Percentiles rank a stretch among this genome's conserved stretches.
Evolutionary conservation across 176 grass and related monocot species (phyloP).

Genomic region (Eragrostis nindensis): DNA sequence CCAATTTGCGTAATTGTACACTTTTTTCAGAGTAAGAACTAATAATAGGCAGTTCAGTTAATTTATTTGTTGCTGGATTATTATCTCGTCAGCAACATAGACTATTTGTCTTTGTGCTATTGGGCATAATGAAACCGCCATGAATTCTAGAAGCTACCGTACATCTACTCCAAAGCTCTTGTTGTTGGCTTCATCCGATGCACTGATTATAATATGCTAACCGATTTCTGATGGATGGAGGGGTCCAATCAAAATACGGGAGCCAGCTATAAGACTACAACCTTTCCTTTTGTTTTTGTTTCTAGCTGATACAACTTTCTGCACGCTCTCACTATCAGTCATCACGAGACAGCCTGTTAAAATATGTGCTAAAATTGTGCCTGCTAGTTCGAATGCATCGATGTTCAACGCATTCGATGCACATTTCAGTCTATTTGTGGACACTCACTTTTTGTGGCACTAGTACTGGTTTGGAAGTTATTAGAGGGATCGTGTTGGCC

Average conservation of each 20-base stretch:
- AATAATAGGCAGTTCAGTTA: neutral
- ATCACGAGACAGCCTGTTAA: slow-evolving; percentile 23
- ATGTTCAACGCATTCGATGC: slow-evolving; percentile 9
- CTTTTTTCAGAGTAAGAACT: neutral
- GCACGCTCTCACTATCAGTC: neutral
- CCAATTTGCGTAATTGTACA: slow-evolving; percentile 1
- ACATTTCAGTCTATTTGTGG: neutral
- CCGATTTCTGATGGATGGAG: slow-evolving; percentile 34
- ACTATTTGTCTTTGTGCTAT: slow-evolving; percentile 8
- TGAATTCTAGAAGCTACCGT: slow-evolving; percentile 37
- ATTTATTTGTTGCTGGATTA: slow-evolving; percentile 1
- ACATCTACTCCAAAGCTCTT: slow-evolving; percentile 31
- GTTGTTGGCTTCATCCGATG: slow-evolving; percentile 41
- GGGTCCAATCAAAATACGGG: slow-evolving; percentile 26
- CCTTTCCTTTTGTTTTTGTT: slow-evolving; percentile 29
- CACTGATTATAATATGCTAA: slow-evolving; percentile 45
- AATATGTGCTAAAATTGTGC: neutral
- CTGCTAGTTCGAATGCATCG: slow-evolving; percentile 19
- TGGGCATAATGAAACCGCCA: slow-evolving; percentile 26
- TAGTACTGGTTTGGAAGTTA: slow-evolving; percentile 10
- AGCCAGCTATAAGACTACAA: slow-evolving; percentile 40
- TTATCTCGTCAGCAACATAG: neutral
- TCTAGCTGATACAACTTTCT: slow-evolving; percentile 32
- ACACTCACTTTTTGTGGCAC: neutral
- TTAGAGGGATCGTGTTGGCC: neutral